Evolutionary conservation across 1,139 yeast species (phyloP).

Genomic region (Debaryomyces sp.): DNA sequence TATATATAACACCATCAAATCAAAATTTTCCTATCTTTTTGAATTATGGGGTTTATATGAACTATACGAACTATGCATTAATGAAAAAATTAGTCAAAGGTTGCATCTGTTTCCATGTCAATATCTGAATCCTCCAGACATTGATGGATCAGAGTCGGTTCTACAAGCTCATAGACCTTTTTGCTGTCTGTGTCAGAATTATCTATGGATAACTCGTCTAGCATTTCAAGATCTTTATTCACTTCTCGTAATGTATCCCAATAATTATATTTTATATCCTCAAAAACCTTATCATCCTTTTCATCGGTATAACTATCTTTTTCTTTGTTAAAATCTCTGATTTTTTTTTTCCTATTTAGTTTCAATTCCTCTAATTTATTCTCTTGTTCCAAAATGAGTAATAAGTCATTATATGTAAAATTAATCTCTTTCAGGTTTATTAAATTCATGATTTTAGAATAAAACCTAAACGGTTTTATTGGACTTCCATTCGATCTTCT

Average conservation of each 20-base stretch:
- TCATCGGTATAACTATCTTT: slow-evolving; percentile 14
- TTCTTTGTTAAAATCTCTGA: background rate
- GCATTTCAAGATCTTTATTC: slow-evolving; percentile 34
- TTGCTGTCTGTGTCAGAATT: slow-evolving; percentile 2
- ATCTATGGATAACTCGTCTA: slow-evolving; percentile 14
- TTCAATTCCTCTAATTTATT: slow-evolving; percentile 26
- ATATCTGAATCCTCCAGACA: background rate
- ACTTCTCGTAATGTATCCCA: slow-evolving; percentile 36
- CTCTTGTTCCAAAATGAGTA: slow-evolving; percentile 30
- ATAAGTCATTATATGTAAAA: slow-evolving; percentile 27
- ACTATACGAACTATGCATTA: background rate
- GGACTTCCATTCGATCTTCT: slow-evolving; percentile 15
- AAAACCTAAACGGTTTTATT: slow-evolving; percentile 24
- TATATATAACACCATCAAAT: too few relatives aligned
- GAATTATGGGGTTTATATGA: too few relatives aligned
- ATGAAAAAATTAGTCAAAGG: background rate
- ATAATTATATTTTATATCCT: slow-evolving; percentile 32
- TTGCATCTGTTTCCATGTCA: slow-evolving; percentile 5
- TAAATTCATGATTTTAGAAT: slow-evolving; percentile 28
- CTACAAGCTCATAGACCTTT: slow-evolving; percentile 1
- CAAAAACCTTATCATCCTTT: slow-evolving; percentile 19
- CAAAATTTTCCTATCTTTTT: too few relatives aligned
- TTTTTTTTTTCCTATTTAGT: slow-evolving; percentile 15
- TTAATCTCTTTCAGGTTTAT: slow-evolving; percentile 19
- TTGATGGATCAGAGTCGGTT: background rate